Base-by-base conservation (phyloP, 2,329 filamentous ascomycete genomes). In the Pleurostoma richardsiae region DNA sequence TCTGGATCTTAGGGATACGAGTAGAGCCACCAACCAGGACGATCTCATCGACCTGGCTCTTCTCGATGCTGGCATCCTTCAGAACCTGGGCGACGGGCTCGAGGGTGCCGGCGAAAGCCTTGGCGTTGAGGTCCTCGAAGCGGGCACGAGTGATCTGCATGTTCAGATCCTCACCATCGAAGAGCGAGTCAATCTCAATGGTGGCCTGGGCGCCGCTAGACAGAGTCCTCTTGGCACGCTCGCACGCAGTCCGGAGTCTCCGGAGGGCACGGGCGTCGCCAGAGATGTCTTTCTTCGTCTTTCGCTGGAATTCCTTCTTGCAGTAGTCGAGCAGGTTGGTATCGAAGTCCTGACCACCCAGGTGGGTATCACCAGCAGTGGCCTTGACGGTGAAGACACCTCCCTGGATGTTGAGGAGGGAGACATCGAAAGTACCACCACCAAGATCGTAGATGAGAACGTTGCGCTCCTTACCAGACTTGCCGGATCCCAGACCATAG, bases 391-490 rank as follows among this genome's bases (percentile, higher is more conserved):
- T 96, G 83, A 99, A 99, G 64, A 99, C 94, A 81, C 94, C 94
- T 68, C 92, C 91, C 77, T 97, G 90, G 70, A 99, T 97, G 82
- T 96, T 92, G 41, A 99, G 83, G 59, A 97, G 89, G 55, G 94
- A 97, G 29, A 99, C 94, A 96, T 99, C 94, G 76, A 99, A 99
- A 71, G 94, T 99, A 83, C 94, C 94, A 83, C 94, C 94, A 83
- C 94, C 94, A 55, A 99, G 86, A 85, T 99, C 94, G 81, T 97
- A 99, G 79, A 99, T 97, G 59, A 99, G 83, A 65, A 99, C 92
- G 70, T 97, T 96, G 67, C 94, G 90, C 83, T 97, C 94, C 82
- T 96, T 96, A 71, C 88, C 88, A 46, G 89, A 88, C 82, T 95
- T 96, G 77, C 90, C 90, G 59, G 89, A 80, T 66, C 91, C 91